Evolutionary conservation across 768 basidiomycete species (phyloP), one percentile per base, ranked within the genome.

Genomic region (Austroboletus festivus): DNA sequence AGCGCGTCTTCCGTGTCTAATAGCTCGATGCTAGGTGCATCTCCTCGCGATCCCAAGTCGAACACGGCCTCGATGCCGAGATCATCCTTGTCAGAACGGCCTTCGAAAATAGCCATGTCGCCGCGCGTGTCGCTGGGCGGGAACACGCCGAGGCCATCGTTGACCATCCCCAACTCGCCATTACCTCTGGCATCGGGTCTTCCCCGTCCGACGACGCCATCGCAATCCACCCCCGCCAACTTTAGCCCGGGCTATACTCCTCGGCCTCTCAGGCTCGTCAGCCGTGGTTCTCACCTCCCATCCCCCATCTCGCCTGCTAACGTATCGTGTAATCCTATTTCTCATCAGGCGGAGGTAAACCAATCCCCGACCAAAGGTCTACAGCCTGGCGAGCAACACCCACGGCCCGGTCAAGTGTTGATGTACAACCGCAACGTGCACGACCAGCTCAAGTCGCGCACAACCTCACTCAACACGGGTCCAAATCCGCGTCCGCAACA

Each of bases 391-490:
- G 48, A 63, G 39, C 64, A 55, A 30, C 38, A 46, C n/a, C 49
- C 57, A 0, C 56, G 60, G 0, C 53, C 64, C 4, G 61, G 62
- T 38, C 57, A 57, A 37, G 43, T 71, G 16, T 44, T 68, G 48
- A 47, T 48, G 5, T 67, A 69, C 30, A 71, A 71, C 35, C 54
- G 68, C 6, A 70, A 71, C 13, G 28, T 71, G n/a, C 61, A 63
- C 42, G 62, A 70, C 51, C 65, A 65, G 22, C 61, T 68, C 43
- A 68, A 67, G 19, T 42, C 50, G 13, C 58, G 58, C 8, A 18
- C 61, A 0, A 42, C 59, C 1, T 57, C 59, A 19, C 5, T 56
- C 22, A 59, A 46, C 13, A 50, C 40, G 2, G 52, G 42, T 0
- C 24, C 51, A 22, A 42, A 54, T 28, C n/a, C 52, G 46, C 5